phyloP scores from a whole-genome alignment of 2,329 filamentous ascomycete genomes.

The Fusarium piperis region DNA sequence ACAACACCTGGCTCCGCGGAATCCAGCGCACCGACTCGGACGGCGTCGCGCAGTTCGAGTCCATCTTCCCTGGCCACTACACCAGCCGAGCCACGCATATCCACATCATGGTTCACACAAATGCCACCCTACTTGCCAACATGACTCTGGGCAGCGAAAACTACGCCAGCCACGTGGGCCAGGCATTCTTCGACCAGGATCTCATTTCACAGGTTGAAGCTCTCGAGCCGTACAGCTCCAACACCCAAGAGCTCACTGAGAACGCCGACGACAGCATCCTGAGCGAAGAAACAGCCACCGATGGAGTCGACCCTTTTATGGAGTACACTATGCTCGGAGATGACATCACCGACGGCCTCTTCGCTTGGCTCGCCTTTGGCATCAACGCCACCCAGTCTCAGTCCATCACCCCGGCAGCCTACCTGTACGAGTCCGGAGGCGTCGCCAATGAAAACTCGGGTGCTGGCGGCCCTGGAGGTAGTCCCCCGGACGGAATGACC shows the following conservation, averaged over 20 bases:
- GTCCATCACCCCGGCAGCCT: conserved; percentile 28
- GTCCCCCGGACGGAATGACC: background rate
- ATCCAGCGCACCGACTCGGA: conserved; percentile 53
- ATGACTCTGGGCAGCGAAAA: conserved; percentile 47
- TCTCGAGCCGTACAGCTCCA: conserved; percentile 57
- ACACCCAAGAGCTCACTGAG: conserved; percentile 56
- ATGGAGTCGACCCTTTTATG: conserved; percentile 65
- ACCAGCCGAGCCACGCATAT: conserved; percentile 58
- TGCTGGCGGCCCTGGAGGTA: conserved; percentile 15
- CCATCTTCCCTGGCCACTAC: conserved; percentile 58
- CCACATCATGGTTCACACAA: conserved; percentile 54
- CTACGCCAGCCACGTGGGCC: conserved; percentile 68
- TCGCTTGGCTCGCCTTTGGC: conserved; percentile 65
- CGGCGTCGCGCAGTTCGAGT: conserved; percentile 55
- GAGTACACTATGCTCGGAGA: conserved; percentile 68
- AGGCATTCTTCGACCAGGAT: conserved; percentile 70
- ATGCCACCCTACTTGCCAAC: conserved; percentile 47
- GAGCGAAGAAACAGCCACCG: conserved; percentile 56
- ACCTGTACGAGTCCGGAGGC: conserved; percentile 34
- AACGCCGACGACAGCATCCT: conserved; percentile 63
- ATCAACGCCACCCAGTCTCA: conserved; percentile 51
- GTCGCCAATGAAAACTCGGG: conserved; percentile 35
- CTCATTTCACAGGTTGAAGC: conserved; percentile 63
- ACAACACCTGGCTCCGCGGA: conserved; percentile 49
- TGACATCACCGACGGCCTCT: conserved; percentile 59